Evolutionary conservation across 2,329 filamentous ascomycete genomes (phyloP), one percentile per base, ranked within the genome.

Genomic region (Arachnopeziza araneosa): DNA sequence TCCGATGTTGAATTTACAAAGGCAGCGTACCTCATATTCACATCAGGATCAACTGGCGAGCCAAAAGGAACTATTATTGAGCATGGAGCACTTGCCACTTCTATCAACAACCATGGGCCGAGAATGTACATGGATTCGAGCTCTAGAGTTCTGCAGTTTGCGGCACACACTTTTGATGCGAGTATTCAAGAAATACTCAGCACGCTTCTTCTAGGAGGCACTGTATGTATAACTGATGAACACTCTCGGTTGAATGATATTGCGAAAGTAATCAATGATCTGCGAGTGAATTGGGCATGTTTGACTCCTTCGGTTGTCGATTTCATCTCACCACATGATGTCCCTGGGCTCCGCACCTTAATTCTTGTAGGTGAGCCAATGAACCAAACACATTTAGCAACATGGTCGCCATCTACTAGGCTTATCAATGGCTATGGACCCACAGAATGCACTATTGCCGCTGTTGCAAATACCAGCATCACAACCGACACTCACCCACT

Each of bases 361-460:
- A 55, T 61, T 36, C 57, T 68, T 21, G 67, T 59, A 14, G 68
- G 69, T 12, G 69, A 71, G 52, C 56, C 61, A 55, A 71, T 77
- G 71, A 73, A 71, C 21, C 68, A 70, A 50, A 70, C 67, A 19
- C 71, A 76, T 62, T 66, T 77, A 55, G 67, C 68, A 3, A 70
- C 66, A 7, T 78, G 76, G 75, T 72, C 72, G 8, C 9, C 58
- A 60, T 26, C 64, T 23, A 72, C 67, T 63, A 70, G 74, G 14
- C 67, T 77, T 30, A 63, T 76, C 58, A 76, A 76, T 66, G 74
- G 68, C 0, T 79, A 77, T 63, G 77, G 77, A 0, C 76, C 50
- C 9, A 21, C 50, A 10, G 50, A 52, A 52, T 52, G 50, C 24
- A 24, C 50, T 12, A 24, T 52, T 52, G 21, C 24, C 21, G 76